A percentile compares a stretch with the other conserved stretches of the same genome.
Conservation (phyloP, 192 early-diverging fungal species). For the Coemansia umbellata region DNA sequence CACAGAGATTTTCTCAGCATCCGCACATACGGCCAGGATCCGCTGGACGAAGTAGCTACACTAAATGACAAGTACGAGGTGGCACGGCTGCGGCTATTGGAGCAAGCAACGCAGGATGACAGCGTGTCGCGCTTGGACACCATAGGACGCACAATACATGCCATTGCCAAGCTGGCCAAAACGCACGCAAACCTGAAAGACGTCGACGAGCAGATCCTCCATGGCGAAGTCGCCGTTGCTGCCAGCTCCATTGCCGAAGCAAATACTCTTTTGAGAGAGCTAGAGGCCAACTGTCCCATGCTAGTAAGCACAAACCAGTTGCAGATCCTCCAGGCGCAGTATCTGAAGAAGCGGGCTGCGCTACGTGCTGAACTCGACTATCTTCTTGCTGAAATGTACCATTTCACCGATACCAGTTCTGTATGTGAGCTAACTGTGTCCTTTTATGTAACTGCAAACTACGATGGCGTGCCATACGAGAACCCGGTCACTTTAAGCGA, state of each 20-base stretch:
- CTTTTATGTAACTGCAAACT: constrained; percentile 18
- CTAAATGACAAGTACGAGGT: constrained; percentile 41
- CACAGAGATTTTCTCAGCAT: constrained; percentile 29
- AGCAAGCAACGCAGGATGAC: background rate
- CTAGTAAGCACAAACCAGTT: constrained; percentile 6
- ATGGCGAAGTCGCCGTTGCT: constrained; percentile 39
- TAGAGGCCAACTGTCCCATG: constrained; percentile 7
- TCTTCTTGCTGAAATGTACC: constrained; percentile 18
- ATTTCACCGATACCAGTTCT: constrained; percentile 5
- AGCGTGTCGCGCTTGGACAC: constrained; percentile 15
- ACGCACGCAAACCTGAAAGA: constrained; percentile 43
- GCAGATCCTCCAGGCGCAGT: constrained; percentile 13
- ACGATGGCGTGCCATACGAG: constrained; percentile 43
- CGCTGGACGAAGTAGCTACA: constrained; percentile 48
- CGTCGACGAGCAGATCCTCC: constrained; percentile 35
- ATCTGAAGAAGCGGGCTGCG: constrained; percentile 26
- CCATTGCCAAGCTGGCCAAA: constrained; percentile 30
- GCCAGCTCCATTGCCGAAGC: constrained; percentile 42
- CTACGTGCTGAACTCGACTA: constrained; percentile 39
- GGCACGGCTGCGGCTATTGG: constrained; percentile 2
- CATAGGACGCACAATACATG: constrained; percentile 16
- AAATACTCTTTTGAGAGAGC: constrained; percentile 17
- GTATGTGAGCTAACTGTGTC: constrained; percentile 25
- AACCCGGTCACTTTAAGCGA: constrained; percentile 35
- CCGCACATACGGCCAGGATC: constrained; percentile 30